phyloP scores from a whole-genome alignment of 2,329 filamentous ascomycete genomes.

The Alternaria sp. region DNA sequence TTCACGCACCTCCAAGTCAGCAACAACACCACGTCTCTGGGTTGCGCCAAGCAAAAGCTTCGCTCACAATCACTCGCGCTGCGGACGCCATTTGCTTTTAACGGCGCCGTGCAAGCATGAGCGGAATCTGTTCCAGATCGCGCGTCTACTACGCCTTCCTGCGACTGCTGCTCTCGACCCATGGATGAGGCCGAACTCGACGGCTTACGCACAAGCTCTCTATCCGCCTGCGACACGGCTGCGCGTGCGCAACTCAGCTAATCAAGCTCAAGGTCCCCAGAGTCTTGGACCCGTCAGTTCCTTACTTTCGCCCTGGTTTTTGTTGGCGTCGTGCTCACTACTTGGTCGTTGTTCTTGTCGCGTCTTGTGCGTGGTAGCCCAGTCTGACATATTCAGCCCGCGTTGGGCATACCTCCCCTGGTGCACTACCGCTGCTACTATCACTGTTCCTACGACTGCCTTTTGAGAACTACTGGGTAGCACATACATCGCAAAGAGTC shows the following conservation, averaged over 20 bases:
- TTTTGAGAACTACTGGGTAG: neutral
- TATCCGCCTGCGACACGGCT: constrained; percentile 18
- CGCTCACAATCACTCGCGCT: constrained; percentile 10
- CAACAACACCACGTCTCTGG: constrained; percentile 12
- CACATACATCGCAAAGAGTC: neutral
- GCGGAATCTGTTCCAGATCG: constrained; percentile 24
- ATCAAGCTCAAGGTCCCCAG: constrained; percentile 17
- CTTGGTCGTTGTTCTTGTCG: constrained; percentile 4
- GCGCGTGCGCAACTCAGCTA: constrained; percentile 16
- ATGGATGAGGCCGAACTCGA: constrained; percentile 21
- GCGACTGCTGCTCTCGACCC: constrained; percentile 20
- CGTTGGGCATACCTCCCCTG: constrained; percentile 6
- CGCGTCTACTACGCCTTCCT: constrained; percentile 24
- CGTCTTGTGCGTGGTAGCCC: constrained; percentile 4
- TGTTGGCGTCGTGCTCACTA: neutral
- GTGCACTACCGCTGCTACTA: neutral
- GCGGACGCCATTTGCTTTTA: constrained; percentile 25
- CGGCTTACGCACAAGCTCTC: constrained; percentile 21
- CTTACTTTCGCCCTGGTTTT: neutral
- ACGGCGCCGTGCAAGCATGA: constrained; percentile 24
- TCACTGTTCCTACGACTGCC: neutral
- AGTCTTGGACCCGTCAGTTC: neutral
- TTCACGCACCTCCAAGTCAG: constrained; percentile 8
- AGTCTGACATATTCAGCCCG: constrained; percentile 11
- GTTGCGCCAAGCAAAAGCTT: constrained; percentile 26